Percentiles rank a stretch among this genome's conserved stretches.
These are phyloP conservation scores for Fusarium clavum DNA, from an alignment of 2,329 filamentous ascomycete genomes.

Conservation along the genomic window DNA sequence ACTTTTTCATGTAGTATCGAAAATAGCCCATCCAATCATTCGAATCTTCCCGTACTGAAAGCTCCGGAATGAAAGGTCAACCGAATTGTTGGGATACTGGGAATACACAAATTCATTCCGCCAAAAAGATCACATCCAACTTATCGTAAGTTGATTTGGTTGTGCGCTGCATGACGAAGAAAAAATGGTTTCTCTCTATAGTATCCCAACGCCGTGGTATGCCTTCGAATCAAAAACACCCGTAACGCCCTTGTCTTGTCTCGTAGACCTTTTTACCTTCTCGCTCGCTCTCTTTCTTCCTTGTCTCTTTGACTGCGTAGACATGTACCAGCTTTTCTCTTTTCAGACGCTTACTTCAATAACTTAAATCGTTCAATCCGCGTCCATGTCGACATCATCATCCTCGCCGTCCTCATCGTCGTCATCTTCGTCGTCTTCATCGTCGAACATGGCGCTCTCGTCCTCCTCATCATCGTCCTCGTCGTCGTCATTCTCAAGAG, in stretches of 20 bases:
- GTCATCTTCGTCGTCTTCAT: slow-evolving; percentile 53
- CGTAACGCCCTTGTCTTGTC: slow-evolving; percentile 39
- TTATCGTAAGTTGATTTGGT: slow-evolving; percentile 7
- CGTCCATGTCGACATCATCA: slow-evolving; percentile 52
- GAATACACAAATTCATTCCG: slow-evolving; percentile 24
- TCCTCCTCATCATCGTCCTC: slow-evolving; percentile 51
- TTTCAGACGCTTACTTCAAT: slow-evolving; percentile 5
- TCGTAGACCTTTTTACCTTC: slow-evolving; percentile 27
- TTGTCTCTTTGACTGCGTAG: background rate
- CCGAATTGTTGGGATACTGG: slow-evolving; percentile 14
- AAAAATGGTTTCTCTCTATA: slow-evolving; percentile 37
- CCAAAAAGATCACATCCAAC: slow-evolving; percentile 29
- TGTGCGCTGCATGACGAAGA: slow-evolving; percentile 37
- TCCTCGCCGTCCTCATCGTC: slow-evolving; percentile 50
- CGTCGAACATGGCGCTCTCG: slow-evolving; percentile 45
- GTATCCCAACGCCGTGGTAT: slow-evolving; percentile 44
- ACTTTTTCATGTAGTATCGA: background rate
- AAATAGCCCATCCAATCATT: slow-evolving; percentile 11
- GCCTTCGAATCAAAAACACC: slow-evolving; percentile 44
- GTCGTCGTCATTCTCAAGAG: slow-evolving; percentile 50
- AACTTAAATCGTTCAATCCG: slow-evolving; percentile 16
- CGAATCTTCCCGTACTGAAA: slow-evolving; percentile 6
- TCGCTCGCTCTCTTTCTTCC: background rate
- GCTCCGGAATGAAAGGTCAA: slow-evolving; percentile 11
- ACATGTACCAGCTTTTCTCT: slow-evolving; percentile 25